These are phyloP conservation scores for Sodiomyces alkalinus DNA, from an alignment of 2,329 filamentous ascomycete genomes.

Conservation along the genomic window DNA sequence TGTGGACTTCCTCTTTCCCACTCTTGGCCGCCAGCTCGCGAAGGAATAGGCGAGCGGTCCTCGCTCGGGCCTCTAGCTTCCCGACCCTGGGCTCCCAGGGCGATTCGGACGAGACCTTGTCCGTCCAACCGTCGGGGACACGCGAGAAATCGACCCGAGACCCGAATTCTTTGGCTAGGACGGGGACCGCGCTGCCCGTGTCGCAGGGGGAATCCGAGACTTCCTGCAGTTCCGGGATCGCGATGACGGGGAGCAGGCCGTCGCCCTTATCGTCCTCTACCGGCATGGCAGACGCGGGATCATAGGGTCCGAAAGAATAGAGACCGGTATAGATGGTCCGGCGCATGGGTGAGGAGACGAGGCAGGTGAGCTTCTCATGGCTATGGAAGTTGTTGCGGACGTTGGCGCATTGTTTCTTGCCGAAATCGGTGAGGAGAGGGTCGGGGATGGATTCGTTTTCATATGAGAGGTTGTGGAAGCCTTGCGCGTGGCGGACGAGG, in stretches of 20 bases:
- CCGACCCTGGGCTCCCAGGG: slow-evolving; percentile 29
- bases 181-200: slow-evolving; percentile 43
- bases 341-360: slow-evolving; percentile 66
- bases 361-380: slow-evolving; percentile 48
- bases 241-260: slow-evolving; percentile 32
- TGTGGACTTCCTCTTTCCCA: slow-evolving; percentile 31
- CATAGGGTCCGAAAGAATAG: slow-evolving; percentile 48
- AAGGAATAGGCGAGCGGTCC: slow-evolving; percentile 44
- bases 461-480: slow-evolving; percentile 61
- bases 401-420: slow-evolving; percentile 54
- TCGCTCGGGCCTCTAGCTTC: slow-evolving; percentile 45
- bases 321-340: slow-evolving; percentile 70
- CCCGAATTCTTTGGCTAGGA: slow-evolving; percentile 46
- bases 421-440: slow-evolving; percentile 62
- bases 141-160: slow-evolving; percentile 45
- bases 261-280: slow-evolving; percentile 14
- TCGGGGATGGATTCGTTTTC: slow-evolving; percentile 63
- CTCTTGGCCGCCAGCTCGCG: slow-evolving; percentile 29
- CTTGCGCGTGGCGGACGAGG: slow-evolving; percentile 61
- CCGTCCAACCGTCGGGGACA: slow-evolving; percentile 55
- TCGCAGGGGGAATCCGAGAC: slow-evolving; percentile 63
- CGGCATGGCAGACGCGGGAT: too few species aligned
- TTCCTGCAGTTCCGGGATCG: slow-evolving; percentile 67
- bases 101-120: slow-evolving; percentile 34
- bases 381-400: slow-evolving; percentile 49